These are phyloP conservation scores for Penicillium sp. DNA, from an alignment of 2,329 filamentous ascomycete genomes.

Conservation along the genomic window DNA sequence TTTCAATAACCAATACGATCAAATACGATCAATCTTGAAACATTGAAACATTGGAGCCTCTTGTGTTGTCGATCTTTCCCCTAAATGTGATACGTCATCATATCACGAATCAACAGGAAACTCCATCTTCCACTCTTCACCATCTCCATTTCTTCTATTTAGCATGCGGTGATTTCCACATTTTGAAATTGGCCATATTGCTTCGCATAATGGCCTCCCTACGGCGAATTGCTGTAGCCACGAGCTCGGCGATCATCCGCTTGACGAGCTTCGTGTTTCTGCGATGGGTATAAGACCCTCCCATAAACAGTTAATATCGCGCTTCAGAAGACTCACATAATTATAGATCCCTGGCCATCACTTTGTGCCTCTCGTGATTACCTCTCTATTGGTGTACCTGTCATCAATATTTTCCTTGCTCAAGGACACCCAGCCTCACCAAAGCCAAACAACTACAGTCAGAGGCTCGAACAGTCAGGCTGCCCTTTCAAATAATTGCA, in stretches of 20 bases:
- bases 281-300: slow-evolving; percentile 34
- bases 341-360: slow-evolving; percentile 33
- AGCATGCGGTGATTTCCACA: neutral
- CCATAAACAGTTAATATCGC: neutral
- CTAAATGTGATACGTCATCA: slow-evolving; percentile 4
- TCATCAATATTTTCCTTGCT: slow-evolving; percentile 28
- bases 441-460: slow-evolving; percentile 5
- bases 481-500: neutral
- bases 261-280: slow-evolving; percentile 35
- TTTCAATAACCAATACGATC: neutral
- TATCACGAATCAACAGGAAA: neutral
- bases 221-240: slow-evolving; percentile 25
- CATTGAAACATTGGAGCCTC: neutral
- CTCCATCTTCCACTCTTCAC: neutral
- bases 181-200: slow-evolving; percentile 2
- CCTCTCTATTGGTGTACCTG: slow-evolving; percentile 41
- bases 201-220: slow-evolving; percentile 25
- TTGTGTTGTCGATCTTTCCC: neutral
- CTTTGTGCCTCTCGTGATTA: slow-evolving; percentile 32
- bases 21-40: neutral
- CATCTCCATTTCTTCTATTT: neutral
- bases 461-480: slow-evolving; percentile 5
- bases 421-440: slow-evolving; percentile 1
- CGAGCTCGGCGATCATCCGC: slow-evolving; percentile 33
- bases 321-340: neutral